Evolutionary conservation across 345 rosid genomes (phyloP).

Genomic region (Bretschneidera sinensis): DNA sequence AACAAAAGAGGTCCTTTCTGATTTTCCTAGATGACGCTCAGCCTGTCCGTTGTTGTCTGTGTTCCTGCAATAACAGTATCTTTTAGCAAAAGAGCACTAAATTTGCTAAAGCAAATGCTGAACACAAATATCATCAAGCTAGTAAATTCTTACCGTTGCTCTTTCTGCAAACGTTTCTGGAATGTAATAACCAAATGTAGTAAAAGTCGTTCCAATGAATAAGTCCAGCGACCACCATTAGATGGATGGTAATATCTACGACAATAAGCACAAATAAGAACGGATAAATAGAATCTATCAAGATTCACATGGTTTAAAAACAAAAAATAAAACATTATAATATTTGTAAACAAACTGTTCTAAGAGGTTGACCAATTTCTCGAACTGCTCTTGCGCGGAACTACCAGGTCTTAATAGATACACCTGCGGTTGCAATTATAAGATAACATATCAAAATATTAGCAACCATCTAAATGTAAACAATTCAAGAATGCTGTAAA

Average conservation of each 20-base stretch:
- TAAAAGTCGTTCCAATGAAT: constrained; percentile 86
- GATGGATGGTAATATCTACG: constrained; percentile 96
- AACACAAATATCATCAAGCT: constrained; percentile 10
- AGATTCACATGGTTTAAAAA: constrained; percentile 11
- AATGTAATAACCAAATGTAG: constrained; percentile 69
- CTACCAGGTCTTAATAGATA: constrained; percentile 77
- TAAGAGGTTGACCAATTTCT: constrained; percentile 93
- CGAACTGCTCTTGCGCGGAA: constrained; percentile 62
- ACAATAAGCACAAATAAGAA: constrained; percentile 15
- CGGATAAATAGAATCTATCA: constrained; percentile 9
- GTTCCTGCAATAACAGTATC: constrained; percentile 45
- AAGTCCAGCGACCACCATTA: constrained; percentile 99
- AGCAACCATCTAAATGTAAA: constrained; percentile 18
- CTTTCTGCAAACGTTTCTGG: constrained; percentile 83
- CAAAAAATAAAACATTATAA: constrained; percentile 14
- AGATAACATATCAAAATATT: constrained; percentile 15
- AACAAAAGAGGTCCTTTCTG: constrained; percentile 74
- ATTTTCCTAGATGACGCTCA: constrained; percentile 50
- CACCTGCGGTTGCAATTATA: constrained; percentile 48
- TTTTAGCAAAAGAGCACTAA: constrained; percentile 26
- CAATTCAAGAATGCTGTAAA: constrained; percentile 19
- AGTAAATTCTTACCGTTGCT: constrained; percentile 68
- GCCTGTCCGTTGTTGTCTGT: constrained; percentile 28
- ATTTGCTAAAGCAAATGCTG: constrained; percentile 18
- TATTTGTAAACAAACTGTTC: constrained; percentile 79